Conservation (phyloP, 106 monocot genomes). For the Ottelia alismoides region DNA sequence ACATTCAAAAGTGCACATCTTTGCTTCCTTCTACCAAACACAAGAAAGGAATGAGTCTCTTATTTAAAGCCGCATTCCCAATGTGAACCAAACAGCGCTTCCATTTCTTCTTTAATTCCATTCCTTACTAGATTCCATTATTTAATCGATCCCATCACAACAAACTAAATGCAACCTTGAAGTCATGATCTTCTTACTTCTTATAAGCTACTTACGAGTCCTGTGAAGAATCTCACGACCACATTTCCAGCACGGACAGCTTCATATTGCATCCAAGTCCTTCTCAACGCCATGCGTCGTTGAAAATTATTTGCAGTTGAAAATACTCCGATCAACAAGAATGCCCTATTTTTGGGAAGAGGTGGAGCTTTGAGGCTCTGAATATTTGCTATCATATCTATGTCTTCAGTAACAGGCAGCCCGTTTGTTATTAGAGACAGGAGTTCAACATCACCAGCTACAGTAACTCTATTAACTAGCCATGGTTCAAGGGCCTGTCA, state of each 20-base stretch:
- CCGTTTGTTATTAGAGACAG: conserved; percentile 53
- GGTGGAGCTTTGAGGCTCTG: conserved; percentile 42
- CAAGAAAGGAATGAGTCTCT: too few relatives aligned
- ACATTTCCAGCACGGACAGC: conserved; percentile 55
- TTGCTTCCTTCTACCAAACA: too few relatives aligned
- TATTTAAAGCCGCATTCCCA: too few relatives aligned
- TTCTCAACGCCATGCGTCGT: conserved; percentile 66
- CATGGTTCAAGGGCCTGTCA: conserved; percentile 76
- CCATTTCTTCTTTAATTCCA: too few relatives aligned
- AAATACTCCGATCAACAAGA: conserved; percentile 54
- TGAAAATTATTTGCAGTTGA: conserved; percentile 71
- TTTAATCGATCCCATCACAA: too few relatives aligned
- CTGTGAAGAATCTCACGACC: conserved; percentile 61
- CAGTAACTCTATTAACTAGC: conserved; percentile 41
- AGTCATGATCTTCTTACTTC: too few relatives aligned
- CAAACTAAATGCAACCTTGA: too few relatives aligned
- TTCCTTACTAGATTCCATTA: too few relatives aligned
- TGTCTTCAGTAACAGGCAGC: conserved; percentile 50
- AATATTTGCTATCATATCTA: conserved; percentile 25
- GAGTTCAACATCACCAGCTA: conserved; percentile 59
- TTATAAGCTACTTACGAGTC: conserved; percentile 85
- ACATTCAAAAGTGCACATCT: too few relatives aligned
- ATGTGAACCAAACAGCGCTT: too few relatives aligned
- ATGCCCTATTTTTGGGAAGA: conserved; percentile 25
- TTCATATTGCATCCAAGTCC: conserved; percentile 83